Evolutionary conservation across 176 grass and related monocot genomes (phyloP), one percentile per base, ranked within the genome.

Genomic region (Hordeum marinum): DNA sequence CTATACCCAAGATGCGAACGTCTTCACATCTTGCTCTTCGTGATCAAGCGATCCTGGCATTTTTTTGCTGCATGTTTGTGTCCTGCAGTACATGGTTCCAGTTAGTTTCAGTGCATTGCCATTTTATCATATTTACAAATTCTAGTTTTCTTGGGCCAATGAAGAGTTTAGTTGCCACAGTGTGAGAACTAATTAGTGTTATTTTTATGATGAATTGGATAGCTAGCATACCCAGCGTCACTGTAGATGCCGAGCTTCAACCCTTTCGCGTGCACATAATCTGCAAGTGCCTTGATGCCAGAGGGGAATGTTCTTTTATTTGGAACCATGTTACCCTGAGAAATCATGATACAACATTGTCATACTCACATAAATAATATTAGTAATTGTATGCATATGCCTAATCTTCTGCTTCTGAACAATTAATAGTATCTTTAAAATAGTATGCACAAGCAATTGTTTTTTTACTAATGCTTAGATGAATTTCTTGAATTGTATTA

Each of bases 171-270:
- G 24, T 73, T 89, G 8, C 57, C 67, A 4, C 3, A 58, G 26
- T 14, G 43, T 14, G 21, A 66, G 14, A 78, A 63, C 27, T 41
- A 26, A 80, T 13, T 75, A 46, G 21, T 21, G 23, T 24, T 79
- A 2, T 81, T 31, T 8, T 32, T 50, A 32, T 82, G 17, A 79
- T 40, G 80, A 82, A 85, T 72, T 71, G 77, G 65, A 85, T 63
- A 87, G 59, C 2, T 82, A 78, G 57, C 71, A 63, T 91, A 98
- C 95, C 93, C 95, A 64, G 95, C 95, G 54, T 95, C 93, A 45
- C 93, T 95, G 83, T 98, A 98, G 73, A 98, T 78, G 11, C 95
- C 95, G 62, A 98, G 87, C 83, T 95, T 98, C 42, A 98, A 78
- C 25, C 89, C 93, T 86, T 89, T 98, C n/a, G 78, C 64, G 25